Evolutionary conservation across 805 yeast genomes (phyloP), one percentile per base, ranked within the genome.

Genomic region (Pichia occidentalis): DNA sequence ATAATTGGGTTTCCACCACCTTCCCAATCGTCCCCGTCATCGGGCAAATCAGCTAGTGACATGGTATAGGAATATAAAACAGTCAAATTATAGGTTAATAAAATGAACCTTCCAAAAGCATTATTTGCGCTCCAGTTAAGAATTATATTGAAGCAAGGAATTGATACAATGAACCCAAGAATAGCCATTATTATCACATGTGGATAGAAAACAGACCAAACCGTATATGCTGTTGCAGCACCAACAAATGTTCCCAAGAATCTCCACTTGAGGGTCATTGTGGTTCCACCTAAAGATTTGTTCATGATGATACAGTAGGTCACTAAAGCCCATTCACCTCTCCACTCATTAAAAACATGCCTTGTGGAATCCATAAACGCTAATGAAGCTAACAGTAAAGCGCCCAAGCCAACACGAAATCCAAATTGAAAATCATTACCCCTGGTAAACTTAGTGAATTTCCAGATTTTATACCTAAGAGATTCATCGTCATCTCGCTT

Each of bases 291-390:
- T 5, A 84, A 62, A 1, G 88, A 80, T 50, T 83, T 83, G 49
- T 80, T 82, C 90, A 85, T 84, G 64, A 85, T 82, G 39, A 85
- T 80, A 49, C 85, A 77, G 48, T 76, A 85, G 0, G 87, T 78
- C n/a, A 82, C 83, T 26, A 85, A 59, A 0, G 86, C 78, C 95
- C 95, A 85, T 54, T 85, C 95, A 12, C 82, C 80, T 46, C 88
- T 61, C 86, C 85, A 83, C 29, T 65, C 68, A 32, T 62, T 68
- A 49, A 84, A 85, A 1, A 54, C 44, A 5, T 65, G 63, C 35
- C 77, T 65, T 0, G 86, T 74, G 10, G 54, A 52, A 3, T 79
- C 77, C 20, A 73, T 51, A 49, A 76, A 84, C 2, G 94, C 94
- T 39, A 85, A 76, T 0, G 73, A 47, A 0, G 87, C 77, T 21